Base-by-base conservation (phyloP, 192 early-diverging fungal genomes). In the Linnemannia hyalina region DNA sequence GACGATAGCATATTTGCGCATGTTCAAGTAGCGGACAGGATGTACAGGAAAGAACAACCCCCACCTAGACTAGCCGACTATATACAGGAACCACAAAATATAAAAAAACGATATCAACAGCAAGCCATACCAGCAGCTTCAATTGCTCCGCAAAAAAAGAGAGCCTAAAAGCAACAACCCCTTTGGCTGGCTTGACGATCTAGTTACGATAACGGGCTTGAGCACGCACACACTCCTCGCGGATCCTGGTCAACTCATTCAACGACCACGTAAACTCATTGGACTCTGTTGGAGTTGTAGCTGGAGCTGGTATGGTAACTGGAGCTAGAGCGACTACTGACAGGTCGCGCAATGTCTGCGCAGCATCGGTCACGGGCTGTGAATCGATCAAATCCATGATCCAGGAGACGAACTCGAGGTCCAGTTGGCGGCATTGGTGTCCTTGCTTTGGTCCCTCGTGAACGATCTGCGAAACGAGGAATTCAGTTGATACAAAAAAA, bases 1-100 rank as follows among this genome's bases (percentile, higher is more conserved):
- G 16, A 15, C 40, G 23, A 68, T 68, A 90, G 93, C 92, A 0
- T 93, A 93, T 68, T 63, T 93, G 69, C 90, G 92, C 65, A 93
- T 93, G 90, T 90, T 93, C 81, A 89, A 88, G 74, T 93, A 90
- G 65, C 22, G 1, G 11, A 15, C 60, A 15, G 29, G 60, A 35
- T 65, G 29, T 15, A 32, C 29, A 11, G 60, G 60, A 65, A 29
- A 35, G 26, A 65, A 65, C 6, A 15, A 65, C n/a, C 10, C 32
- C 32, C 60, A 23, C 29, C 9, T 65, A 65, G 29, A 65, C 60
- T 65, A 65, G 60, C 10, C 29, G 26, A 65, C 60, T 65, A 32
- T 32, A 15, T 65, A 15, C 60, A 60, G 57, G 57, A 60, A 5
- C 20, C 54, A 55, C 6, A 32, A 15, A 65, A 32, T 32, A 65